Percentiles rank a stretch among this genome's conserved stretches.
Evolutionary conservation across 176 grass and related monocot genomes (phyloP).

Genomic region (Oryza punctata): DNA sequence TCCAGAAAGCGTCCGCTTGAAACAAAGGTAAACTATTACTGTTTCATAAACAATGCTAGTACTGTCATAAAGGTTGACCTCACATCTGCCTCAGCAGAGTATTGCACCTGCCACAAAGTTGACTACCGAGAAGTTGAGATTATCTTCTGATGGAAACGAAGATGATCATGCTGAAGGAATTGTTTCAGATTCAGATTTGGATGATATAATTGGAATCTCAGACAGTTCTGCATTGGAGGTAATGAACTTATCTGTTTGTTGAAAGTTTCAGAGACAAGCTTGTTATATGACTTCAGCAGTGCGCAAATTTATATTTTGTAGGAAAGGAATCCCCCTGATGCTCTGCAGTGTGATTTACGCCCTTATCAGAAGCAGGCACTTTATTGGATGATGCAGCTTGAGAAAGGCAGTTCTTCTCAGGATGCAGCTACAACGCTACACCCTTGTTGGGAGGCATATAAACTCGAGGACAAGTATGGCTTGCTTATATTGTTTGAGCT

Average conservation of each 20-base stretch:
- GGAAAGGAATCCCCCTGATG: slow-evolving; percentile 71
- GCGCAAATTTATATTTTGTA: slow-evolving; percentile 33
- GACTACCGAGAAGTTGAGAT: slow-evolving; percentile 62
- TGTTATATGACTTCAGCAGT: slow-evolving; percentile 15
- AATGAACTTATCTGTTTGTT: slow-evolving; percentile 29
- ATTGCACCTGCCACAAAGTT: slow-evolving; percentile 40
- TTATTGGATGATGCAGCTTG: slow-evolving; percentile 90
- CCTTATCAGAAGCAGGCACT: slow-evolving; percentile 98
- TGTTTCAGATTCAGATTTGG: slow-evolving; percentile 83
- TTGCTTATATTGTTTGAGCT: slow-evolving; percentile 15
- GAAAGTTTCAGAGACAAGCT: slow-evolving; percentile 18
- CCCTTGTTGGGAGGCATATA: slow-evolving; percentile 95
- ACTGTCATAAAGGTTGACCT: slow-evolving; percentile 39
- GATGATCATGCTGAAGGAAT: slow-evolving; percentile 49
- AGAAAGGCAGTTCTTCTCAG: slow-evolving; percentile 71
- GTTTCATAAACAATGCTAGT: slow-evolving; percentile 22
- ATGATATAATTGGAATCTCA: slow-evolving; percentile 81
- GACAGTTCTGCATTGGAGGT: slow-evolving; percentile 75
- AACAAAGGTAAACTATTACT: slow-evolving; percentile 57
- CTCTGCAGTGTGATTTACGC: slow-evolving; percentile 76
- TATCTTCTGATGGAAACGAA: slow-evolving; percentile 57
- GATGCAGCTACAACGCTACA: slow-evolving; percentile 82
- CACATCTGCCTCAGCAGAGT: slow-evolving; percentile 52
- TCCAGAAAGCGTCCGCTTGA: slow-evolving; percentile 72
- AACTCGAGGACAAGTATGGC: slow-evolving; percentile 74